These are phyloP conservation scores for Zasmidium citrigriseum DNA, from an alignment of 2,329 filamentous ascomycete genomes.

Conservation along the genomic window DNA sequence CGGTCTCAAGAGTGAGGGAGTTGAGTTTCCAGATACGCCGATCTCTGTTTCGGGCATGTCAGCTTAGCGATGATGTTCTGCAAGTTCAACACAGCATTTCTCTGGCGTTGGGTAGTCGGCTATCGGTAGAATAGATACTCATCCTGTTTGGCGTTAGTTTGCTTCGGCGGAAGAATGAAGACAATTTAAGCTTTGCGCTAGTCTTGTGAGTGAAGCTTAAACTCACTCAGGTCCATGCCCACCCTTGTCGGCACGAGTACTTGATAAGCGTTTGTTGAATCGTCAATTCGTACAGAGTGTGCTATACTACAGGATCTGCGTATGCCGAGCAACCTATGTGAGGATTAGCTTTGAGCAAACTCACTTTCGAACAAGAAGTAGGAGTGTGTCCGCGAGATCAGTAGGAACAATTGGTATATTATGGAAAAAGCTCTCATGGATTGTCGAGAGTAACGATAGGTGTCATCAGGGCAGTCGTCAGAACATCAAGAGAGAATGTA, in stretches of 20 bases:
- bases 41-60: not conserved
- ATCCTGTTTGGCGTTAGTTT: too few species aligned
- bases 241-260: too few species aligned
- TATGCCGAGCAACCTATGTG: not conserved
- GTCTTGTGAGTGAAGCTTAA: too few species aligned
- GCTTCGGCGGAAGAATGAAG: too few species aligned
- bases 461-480: conserved; percentile 28
- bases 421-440: conserved; percentile 25
- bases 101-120: too few species aligned
- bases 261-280: not conserved
- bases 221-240: too few species aligned
- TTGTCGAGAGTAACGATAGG: conserved; percentile 21
- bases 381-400: conserved; percentile 13
- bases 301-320: not conserved
- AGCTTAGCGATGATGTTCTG: too few species aligned
- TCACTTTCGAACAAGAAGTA: not conserved
- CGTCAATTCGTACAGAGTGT: not conserved
- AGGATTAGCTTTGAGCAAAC: not conserved
- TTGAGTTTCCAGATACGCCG: not conserved
- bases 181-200: too few species aligned
- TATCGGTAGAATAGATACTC: too few species aligned
- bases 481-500: not conserved
- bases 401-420: conserved; percentile 33
- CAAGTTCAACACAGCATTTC: too few species aligned
- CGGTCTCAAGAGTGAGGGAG: not conserved